Conservation (phyloP, 1,284 basidiomycete species). For the Tilletia horrida region DNA sequence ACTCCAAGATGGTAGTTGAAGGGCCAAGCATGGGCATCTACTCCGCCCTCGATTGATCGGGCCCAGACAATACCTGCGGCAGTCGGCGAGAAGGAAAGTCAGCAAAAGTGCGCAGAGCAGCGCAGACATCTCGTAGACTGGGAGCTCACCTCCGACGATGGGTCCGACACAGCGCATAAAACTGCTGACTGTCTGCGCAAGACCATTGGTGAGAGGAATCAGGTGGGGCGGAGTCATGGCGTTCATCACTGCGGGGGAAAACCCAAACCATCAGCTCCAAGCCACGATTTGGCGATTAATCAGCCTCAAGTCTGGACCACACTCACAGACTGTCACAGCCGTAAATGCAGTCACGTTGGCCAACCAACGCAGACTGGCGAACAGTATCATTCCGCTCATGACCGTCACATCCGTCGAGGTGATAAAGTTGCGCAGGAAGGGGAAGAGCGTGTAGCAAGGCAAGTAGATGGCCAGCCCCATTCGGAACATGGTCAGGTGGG, state of each 20-base stretch:
- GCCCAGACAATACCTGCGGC: slow-evolving; percentile 48
- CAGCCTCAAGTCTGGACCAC: background rate
- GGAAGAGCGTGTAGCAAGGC: slow-evolving; percentile 45
- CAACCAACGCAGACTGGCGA: slow-evolving; percentile 53
- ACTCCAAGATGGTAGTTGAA: slow-evolving; percentile 47
- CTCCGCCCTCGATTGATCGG: slow-evolving; percentile 41
- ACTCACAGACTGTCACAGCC: slow-evolving; percentile 37
- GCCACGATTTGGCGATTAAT: no score
- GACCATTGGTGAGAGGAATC: slow-evolving; percentile 56
- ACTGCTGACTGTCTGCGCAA: slow-evolving; percentile 56
- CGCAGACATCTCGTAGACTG: no score
- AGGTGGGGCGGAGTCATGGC: slow-evolving; percentile 56
- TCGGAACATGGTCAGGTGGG: slow-evolving; percentile 52
- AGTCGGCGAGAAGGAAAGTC: background rate
- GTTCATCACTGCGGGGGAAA: slow-evolving; percentile 48
- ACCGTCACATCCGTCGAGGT: slow-evolving; percentile 56
- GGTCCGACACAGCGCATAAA: slow-evolving; percentile 56
- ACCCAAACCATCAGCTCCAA: no score
- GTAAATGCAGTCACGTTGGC: slow-evolving; percentile 56
- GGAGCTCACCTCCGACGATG: slow-evolving; percentile 31
- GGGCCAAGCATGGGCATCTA: slow-evolving; percentile 36
- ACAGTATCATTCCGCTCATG: slow-evolving; percentile 57
- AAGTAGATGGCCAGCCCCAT: slow-evolving; percentile 38
- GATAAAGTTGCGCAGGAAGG: slow-evolving; percentile 58
- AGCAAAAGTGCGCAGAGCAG: no score